A percentile compares a stretch with the other conserved stretches of the same genome.
Evolutionary conservation across 495 filamentous ascomycete species (phyloP).

Genomic region (Penicillium nucicola): DNA sequence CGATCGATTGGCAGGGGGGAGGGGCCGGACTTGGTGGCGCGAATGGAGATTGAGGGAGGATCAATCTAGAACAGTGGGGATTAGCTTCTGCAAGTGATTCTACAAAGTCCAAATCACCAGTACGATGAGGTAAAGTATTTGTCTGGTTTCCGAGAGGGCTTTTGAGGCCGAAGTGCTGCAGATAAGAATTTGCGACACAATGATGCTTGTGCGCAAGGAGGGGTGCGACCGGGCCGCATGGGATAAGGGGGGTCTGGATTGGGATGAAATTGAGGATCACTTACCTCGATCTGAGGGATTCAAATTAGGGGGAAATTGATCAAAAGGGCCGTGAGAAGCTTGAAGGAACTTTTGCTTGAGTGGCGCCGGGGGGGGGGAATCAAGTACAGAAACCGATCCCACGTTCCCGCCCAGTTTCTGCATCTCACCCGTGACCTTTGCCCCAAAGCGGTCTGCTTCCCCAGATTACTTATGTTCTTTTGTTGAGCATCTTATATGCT

Average conservation of each 20-base stretch:
- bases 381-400: constrained; percentile 7
- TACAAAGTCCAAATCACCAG: background rate
- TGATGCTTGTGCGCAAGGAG: constrained; percentile 16
- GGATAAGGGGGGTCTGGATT: background rate
- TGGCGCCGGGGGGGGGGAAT: constrained; percentile 10
- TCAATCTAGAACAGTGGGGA: constrained; percentile 27
- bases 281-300: background rate
- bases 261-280: background rate
- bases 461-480: background rate
- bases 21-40: constrained; percentile 22
- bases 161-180: background rate
- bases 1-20: constrained; percentile 8
- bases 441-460: constrained; percentile 3
- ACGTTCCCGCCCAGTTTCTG: background rate
- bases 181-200: constrained; percentile 21
- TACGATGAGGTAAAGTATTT: background rate
- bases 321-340: background rate
- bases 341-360: constrained; percentile 5
- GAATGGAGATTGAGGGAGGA: constrained; percentile 15
- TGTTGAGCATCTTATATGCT: too few relatives aligned
- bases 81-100: constrained; percentile 17
- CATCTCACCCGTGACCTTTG: background rate
- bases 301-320: background rate
- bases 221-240: constrained; percentile 4
- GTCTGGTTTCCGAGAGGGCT: background rate